phyloP scores from a whole-genome alignment of 176 grass and related monocot genomes.

The Musa itinerans region DNA sequence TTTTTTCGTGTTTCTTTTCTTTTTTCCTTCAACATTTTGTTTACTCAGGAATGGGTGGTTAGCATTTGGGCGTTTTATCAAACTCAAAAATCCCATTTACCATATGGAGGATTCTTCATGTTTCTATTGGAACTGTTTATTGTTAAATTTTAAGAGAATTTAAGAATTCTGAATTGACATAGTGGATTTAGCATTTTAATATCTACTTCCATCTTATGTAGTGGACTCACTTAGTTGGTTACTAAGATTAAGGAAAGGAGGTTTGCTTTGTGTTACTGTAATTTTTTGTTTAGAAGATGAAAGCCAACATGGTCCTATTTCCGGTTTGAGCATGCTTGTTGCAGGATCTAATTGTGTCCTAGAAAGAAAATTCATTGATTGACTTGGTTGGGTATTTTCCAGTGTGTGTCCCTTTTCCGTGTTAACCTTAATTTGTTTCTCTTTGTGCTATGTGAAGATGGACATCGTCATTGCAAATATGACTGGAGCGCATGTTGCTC shows the following conservation, averaged over 20 bases:
- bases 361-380: background rate
- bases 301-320: background rate
- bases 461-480: constrained; percentile 78
- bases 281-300: no score
- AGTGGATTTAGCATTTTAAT: no score
- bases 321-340: background rate
- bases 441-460: constrained; percentile 40
- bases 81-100: background rate
- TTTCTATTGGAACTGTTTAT: background rate
- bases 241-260: no score
- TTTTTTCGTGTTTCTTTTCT: no score
- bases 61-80: background rate
- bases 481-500: constrained; percentile 75
- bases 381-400: background rate
- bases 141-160: background rate
- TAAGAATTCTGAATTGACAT: no score
- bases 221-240: no score
- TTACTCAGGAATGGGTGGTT: background rate
- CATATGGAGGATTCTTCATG: background rate
- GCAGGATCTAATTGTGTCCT: background rate
- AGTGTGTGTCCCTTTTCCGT: background rate
- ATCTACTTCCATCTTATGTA: no score
- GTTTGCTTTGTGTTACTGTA: no score
- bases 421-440: background rate
- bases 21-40: background rate